phyloP scores from a whole-genome alignment of 2,329 filamentous ascomycete species.

The Madurella fahalii region DNA sequence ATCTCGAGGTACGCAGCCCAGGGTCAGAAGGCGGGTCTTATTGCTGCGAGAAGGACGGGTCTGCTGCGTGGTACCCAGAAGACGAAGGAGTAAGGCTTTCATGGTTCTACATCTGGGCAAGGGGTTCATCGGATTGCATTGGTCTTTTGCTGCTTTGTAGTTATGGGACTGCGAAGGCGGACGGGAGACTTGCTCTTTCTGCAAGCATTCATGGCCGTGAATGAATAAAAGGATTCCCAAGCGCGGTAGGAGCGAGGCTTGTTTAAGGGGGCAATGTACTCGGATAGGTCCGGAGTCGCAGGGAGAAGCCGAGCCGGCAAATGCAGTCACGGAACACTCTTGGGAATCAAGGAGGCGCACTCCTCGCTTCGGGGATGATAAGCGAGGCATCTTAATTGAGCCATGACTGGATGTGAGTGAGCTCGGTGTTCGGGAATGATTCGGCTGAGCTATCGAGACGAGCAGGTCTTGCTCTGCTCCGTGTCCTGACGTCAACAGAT shows the following conservation, averaged over 20 bases:
- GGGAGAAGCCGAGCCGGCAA: conserved; percentile 9
- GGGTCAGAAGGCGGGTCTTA: conserved; percentile 99
- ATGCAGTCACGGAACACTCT: conserved; percentile 16
- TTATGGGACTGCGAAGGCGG: conserved; percentile 37
- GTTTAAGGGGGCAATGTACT: conserved; percentile 12
- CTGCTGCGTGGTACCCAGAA: conserved; percentile 99
- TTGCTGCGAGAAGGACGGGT: conserved; percentile 99
- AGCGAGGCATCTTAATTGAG: conserved; percentile 6
- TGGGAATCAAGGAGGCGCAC: conserved; percentile 16
- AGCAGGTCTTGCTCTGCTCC: neutral
- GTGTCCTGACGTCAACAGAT: neutral
- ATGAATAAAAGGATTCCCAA: conserved; percentile 35
- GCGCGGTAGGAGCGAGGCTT: conserved; percentile 20
- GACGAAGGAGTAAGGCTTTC: conserved; percentile 84
- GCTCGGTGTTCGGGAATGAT: conserved; percentile 1
- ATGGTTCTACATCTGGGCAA: conserved; percentile 56
- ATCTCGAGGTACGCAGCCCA: conserved; percentile 96
- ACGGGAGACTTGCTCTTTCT: conserved; percentile 45
- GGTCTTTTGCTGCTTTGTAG: conserved; percentile 46
- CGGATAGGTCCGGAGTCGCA: conserved; percentile 8
- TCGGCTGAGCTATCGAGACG: neutral
- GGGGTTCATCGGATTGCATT: conserved; percentile 64
- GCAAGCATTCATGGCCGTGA: conserved; percentile 47
- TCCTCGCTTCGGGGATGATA: conserved; percentile 10
- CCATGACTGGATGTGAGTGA: conserved; percentile 4